Evolutionary conservation across 768 basidiomycete genomes (phyloP).

Genomic region (Cytidiella melzeri): DNA sequence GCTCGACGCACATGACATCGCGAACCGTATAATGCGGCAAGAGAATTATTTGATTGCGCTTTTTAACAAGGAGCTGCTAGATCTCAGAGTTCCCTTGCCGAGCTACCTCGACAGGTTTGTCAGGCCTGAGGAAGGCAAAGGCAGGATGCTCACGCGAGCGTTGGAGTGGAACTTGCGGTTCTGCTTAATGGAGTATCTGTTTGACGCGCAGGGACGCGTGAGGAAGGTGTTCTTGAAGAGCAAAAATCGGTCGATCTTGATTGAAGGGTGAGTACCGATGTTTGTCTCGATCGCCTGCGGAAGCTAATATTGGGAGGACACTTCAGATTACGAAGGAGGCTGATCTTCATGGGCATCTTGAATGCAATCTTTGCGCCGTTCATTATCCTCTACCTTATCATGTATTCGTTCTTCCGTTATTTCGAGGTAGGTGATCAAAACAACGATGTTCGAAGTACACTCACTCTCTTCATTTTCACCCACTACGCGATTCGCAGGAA

Average conservation of each 20-base stretch:
- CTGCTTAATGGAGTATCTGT: conserved; percentile 92
- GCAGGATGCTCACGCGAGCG: conserved; percentile 78
- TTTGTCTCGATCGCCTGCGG: not conserved
- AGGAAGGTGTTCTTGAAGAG: conserved; percentile 87
- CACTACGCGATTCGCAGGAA: conserved; percentile 49
- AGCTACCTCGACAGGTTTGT: conserved; percentile 45
- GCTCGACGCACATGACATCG: conserved; percentile 96
- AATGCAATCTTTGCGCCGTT: conserved; percentile 96
- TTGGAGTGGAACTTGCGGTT: conserved; percentile 97
- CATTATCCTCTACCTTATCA: conserved; percentile 91
- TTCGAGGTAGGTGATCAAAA: conserved; percentile 68
- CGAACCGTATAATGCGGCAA: conserved; percentile 95
- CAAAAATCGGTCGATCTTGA: conserved; percentile 68
- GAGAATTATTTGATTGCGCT: conserved; percentile 98
- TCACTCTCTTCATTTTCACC: conserved; percentile 8
- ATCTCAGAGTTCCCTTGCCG: conserved; percentile 81
- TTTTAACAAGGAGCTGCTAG: conserved; percentile 94
- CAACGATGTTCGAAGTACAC: no score
- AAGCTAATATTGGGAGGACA: conserved; percentile 1
- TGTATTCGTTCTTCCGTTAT: conserved; percentile 99
- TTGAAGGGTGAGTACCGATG: conserved; percentile 64
- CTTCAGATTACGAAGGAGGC: conserved; percentile 68
- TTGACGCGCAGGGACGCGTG: conserved; percentile 85
- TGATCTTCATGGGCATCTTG: conserved; percentile 95
- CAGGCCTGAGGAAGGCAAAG: conserved; percentile 53